These are phyloP conservation scores for Mortierella sp. DNA, from an alignment of 371 early-diverging fungal species.

Conservation along the genomic window DNA sequence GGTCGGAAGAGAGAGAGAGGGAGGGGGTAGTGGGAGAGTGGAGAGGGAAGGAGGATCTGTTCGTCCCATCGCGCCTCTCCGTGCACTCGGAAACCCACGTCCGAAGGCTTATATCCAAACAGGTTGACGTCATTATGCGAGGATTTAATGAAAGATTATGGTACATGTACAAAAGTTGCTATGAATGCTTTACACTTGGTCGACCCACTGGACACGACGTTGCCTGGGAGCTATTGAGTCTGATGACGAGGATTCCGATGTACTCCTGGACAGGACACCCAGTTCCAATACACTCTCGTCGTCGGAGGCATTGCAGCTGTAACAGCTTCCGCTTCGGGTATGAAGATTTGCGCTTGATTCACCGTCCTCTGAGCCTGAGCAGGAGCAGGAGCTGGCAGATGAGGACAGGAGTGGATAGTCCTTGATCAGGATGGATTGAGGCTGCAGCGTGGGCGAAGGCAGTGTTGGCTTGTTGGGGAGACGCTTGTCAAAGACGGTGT, in stretches of 20 bases:
- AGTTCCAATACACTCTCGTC: not conserved
- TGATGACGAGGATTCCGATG: slow-evolving; percentile 1
- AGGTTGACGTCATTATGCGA: no score
- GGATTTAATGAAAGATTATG: no score
- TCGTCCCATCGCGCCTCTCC: not conserved
- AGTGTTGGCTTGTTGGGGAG: slow-evolving; percentile 36
- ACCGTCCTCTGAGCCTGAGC: slow-evolving; percentile 1
- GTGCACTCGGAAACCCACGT: no score
- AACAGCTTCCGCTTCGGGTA: slow-evolving; percentile 15
- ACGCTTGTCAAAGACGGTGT: slow-evolving; percentile 39
- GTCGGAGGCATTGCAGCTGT: not conserved
- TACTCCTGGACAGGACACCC: not conserved
- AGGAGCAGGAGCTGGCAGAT: no score
- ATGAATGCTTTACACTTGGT: slow-evolving; percentile 16
- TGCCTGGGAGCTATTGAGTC: slow-evolving; percentile 1
- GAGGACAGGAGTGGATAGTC: slow-evolving; percentile 2
- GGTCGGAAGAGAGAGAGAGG: not conserved
- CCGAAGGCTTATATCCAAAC: no score
- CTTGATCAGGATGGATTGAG: slow-evolving; percentile 43
- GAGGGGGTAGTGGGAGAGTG: not conserved
- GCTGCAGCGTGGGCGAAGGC: slow-evolving; percentile 27
- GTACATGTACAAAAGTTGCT: no score
- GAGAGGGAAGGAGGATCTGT: not conserved
- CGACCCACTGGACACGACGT: slow-evolving; percentile 21
- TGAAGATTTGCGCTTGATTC: not conserved